Base-by-base conservation (phyloP, 352 stramenopile species). In the Pythium apleroticum region DNA sequence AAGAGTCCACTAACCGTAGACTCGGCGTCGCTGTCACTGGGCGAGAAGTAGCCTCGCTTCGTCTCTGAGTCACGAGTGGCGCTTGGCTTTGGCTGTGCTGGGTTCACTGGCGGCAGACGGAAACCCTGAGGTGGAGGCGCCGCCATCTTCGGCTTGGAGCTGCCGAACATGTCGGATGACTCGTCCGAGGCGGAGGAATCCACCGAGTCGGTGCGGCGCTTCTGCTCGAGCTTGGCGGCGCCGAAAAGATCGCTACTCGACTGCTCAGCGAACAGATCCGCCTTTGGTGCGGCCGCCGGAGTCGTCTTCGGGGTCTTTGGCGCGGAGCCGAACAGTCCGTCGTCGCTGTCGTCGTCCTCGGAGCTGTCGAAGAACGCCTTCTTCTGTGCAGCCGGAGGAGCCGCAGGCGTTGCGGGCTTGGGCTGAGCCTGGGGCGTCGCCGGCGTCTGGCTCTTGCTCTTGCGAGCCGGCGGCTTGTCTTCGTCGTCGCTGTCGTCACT, bases 361-460 rank as follows among this genome's bases (percentile, higher is more conserved):
- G 79, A 89, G 28, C 72, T 86, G 37, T 87, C 79, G 25, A 86
- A 77, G 45, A 87, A 84, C 28, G 69, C 70, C 25, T 80, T 86
- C 41, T 68, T 68, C 54, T 45, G 52, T 5, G 65, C 58, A 4
- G 39, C 30, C 10, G 33, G 24, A 15, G 58, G 4, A 6, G 43
- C 31, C 15, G 50, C 22, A 35, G 30, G 31, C 14, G 39, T 9
- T 28, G 45, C 12, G n/a, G 63, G n/a, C 22, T 37, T 19, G 2
- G 60, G 25, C 30, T 62, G 46, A 11, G 46, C 25, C 30, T 63
- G 55, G 7, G 60, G 33, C 9, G 35, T 28, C 12, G 12, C 15
- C 0, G 49, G 25, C 6, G 60, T 19, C 24, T 61, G 52, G 20
- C 33, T 27, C 49, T 70, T 65, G n/a, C 45, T 19, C 37, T 66